Evolutionary conservation across 1,284 basidiomycete species (phyloP).

Genomic region (Malassezia brasiliensis): DNA sequence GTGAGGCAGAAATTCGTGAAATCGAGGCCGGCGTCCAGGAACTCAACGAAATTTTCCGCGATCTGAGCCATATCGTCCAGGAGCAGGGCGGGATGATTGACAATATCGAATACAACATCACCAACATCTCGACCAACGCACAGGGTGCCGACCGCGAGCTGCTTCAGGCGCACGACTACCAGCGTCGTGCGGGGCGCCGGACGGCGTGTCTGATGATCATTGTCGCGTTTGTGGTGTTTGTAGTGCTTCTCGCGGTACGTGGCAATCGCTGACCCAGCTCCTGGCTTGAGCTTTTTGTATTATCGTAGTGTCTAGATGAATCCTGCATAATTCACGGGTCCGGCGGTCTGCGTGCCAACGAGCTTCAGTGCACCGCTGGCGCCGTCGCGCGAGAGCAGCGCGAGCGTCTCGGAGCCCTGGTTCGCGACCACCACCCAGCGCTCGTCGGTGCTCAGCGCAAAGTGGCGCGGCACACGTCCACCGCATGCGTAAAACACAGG

Average conservation of each 20-base stretch:
- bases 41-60: conserved; percentile 90
- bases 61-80: conserved; percentile 83
- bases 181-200: conserved; percentile 80
- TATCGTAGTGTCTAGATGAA: not conserved
- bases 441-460: conserved; percentile 1
- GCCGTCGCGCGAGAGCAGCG: conserved; percentile 13
- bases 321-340: conserved; percentile 1
- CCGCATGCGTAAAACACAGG: conserved; percentile 13
- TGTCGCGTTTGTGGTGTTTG: conserved; percentile 70
- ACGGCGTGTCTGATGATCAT: conserved; percentile 83
- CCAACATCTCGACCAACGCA: conserved; percentile 73
- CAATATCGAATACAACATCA: conserved; percentile 92
- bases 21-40: conserved; percentile 97
- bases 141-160: conserved; percentile 76
- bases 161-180: conserved; percentile 80
- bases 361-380: not conserved
- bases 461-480: conserved; percentile 15
- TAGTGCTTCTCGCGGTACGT: conserved; percentile 68
- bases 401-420: conserved; percentile 12
- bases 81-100: conserved; percentile 94
- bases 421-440: conserved; percentile 18
- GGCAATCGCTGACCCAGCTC: conserved; percentile 1
- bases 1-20: conserved; percentile 86
- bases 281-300: not conserved
- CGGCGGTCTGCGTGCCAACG: not conserved